These are phyloP conservation scores for Aspergillus texensis DNA, from an alignment of 2,329 filamentous ascomycete species.

Conservation along the genomic window DNA sequence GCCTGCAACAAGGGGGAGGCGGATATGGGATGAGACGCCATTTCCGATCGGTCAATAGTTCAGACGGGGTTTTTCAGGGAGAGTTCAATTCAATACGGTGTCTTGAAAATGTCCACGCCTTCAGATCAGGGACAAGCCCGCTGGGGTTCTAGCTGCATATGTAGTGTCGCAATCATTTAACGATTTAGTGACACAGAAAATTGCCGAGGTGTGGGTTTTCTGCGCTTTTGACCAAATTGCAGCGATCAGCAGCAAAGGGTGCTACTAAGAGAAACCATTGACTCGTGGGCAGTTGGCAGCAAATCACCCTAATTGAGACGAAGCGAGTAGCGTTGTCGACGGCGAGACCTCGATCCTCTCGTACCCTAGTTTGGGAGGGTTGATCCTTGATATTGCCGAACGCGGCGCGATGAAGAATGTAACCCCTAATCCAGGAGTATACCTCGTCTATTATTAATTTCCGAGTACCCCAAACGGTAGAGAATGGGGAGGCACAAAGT, in stretches of 20 bases:
- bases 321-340: not conserved
- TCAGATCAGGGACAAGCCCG: not conserved
- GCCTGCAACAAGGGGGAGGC: conserved; percentile 18
- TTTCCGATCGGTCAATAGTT: conserved; percentile 2
- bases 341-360: not conserved
- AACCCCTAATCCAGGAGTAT: not conserved
- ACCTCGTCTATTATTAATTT: not conserved
- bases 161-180: not conserved
- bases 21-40: conserved; percentile 5
- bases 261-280: not conserved
- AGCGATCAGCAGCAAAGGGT: not conserved
- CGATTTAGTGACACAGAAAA: not conserved
- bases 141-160: conserved; percentile 3
- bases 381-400: not conserved
- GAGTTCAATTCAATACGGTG: not conserved
- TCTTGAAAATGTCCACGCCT: not conserved
- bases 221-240: not conserved
- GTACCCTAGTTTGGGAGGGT: not conserved
- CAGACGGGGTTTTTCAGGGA: not conserved
- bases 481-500: not conserved
- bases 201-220: not conserved
- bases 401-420: conserved; percentile 2
- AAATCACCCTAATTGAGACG: not conserved
- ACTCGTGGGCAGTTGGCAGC: not conserved
- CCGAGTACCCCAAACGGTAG: not conserved